Base-by-base conservation (phyloP, 73 alveolate genomes). In the Symbiodinium pilosum region DNA sequence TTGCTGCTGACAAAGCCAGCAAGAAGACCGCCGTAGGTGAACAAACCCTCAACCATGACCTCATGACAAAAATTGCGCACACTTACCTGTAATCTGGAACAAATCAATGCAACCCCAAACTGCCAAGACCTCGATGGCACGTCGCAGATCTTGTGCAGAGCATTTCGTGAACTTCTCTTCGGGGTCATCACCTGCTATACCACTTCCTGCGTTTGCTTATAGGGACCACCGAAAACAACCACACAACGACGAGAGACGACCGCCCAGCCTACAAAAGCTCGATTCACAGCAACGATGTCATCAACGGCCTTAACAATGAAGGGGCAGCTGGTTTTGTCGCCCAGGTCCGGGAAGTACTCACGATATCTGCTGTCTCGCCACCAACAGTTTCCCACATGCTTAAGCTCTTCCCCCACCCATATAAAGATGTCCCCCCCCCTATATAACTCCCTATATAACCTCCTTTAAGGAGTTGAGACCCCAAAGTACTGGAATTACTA, bases 111-210 rank as follows among this genome's bases (percentile, higher is more conserved):
- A 56, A 5, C 2, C 0, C 38, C 38, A 30, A 56, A 20, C 38
- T 56, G 34, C 75, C 75, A 34, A 56, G 75, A 56, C 75, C 75
- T 56, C 75, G 26, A 56, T 56, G 75, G 75, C 75, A 56, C 75
- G 75, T 7, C 75, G 75, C 36, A 56, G 75, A 34, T 56, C 75
- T 2, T 18, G 75, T 56, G 36, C 36, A 56, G 75, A 0, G 75
- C 75, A 56, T 20, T 11, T 56, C 75, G 75, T 56, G 75, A 56
- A 21, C 21, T 47, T 6, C 59, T 47, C 14, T 14, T 47, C 59
- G 59, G 75, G 75, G 75, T 56, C 26, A 21, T 56, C 75, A 56
- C 75, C 75, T 56, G 36, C 36, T 56, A 34, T 56, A 56, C n/a
- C n/a, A n/a, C n/a, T n/a, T n/a, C n/a, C n/a, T n/a, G n/a, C n/a